Conservation (phyloP, 2,329 filamentous ascomycete species). For the Fusarium globosum region DNA sequence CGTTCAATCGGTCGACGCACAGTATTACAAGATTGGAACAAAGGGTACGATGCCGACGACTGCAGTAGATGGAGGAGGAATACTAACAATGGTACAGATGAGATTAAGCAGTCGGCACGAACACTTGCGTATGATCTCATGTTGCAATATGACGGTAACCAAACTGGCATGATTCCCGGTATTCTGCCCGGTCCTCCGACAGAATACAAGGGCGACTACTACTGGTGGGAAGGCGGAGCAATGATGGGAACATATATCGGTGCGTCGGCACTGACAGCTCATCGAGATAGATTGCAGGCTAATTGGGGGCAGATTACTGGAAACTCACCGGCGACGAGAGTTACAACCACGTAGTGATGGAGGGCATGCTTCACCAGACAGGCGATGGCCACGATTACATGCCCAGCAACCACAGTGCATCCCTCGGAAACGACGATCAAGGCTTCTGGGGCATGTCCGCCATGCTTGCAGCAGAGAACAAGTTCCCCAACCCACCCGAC, state of each 20-base stretch:
- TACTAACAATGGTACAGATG: constrained; percentile 47
- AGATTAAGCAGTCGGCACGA: constrained; percentile 59
- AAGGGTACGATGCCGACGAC: constrained; percentile 39
- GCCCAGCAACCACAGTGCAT: constrained; percentile 68
- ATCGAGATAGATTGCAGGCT: accelerated
- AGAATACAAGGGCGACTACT: constrained; percentile 64
- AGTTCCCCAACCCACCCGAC: constrained; percentile 68
- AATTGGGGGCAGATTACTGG: constrained; percentile 66
- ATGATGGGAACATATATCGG: constrained; percentile 75
- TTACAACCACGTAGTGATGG: constrained; percentile 69
- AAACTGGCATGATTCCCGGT: constrained; percentile 63
- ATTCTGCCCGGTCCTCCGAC: constrained; percentile 67
- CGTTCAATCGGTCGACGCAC: constrained; percentile 36
- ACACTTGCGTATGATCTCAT: constrained; percentile 63
- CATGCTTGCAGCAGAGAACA: constrained; percentile 73
- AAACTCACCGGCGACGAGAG: constrained; percentile 71
- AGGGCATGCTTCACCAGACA: constrained; percentile 68
- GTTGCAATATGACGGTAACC: constrained; percentile 62
- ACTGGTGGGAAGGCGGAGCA: constrained; percentile 80
- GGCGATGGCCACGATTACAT: constrained; percentile 69
- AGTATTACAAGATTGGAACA: constrained; percentile 47
- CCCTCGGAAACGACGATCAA: constrained; percentile 77
- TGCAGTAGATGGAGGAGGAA: accelerated
- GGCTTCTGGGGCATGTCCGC: constrained; percentile 76
- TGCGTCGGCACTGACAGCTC: not conserved